phyloP scores from a whole-genome alignment of 140 eudicot genomes.

The Flaveria floridana region DNA sequence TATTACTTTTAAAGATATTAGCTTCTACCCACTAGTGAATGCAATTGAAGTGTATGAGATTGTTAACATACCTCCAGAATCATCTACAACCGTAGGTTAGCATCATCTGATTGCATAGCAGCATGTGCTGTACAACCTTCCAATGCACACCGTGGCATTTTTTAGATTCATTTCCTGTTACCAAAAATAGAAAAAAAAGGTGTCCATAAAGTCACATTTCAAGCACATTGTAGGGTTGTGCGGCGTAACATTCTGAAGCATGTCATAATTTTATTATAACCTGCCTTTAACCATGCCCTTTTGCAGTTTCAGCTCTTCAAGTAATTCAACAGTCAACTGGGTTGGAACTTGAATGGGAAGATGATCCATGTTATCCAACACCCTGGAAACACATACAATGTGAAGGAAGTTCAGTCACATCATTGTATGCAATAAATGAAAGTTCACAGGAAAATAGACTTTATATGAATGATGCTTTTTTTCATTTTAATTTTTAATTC shows the following conservation, averaged over 20 bases:
- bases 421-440: conserved; percentile 51
- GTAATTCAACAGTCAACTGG: conserved; percentile 80
- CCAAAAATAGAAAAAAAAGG: background rate
- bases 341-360: conserved; percentile 86
- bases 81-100: conserved; percentile 88
- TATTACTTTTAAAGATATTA: conserved; percentile 58
- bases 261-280: conserved; percentile 8
- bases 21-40: conserved; percentile 65
- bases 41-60: conserved; percentile 86
- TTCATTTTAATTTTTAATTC: conserved; percentile 7
- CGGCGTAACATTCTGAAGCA: conserved; percentile 14
- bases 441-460: background rate
- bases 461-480: background rate
- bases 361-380: conserved; percentile 87
- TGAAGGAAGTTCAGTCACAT: conserved; percentile 66
- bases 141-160: background rate
- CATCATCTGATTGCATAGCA: background rate
- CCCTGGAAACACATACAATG: conserved; percentile 81
- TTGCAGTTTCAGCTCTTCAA: conserved; percentile 85
- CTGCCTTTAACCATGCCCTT: conserved; percentile 5
- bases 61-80: conserved; percentile 61
- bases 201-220: conserved; percentile 6
- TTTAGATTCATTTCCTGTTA: conserved; percentile 1
- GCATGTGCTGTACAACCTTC: conserved; percentile 18
- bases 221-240: conserved; percentile 21